phyloP scores from a whole-genome alignment of 2,329 filamentous ascomycete species.

The Fusarium sp. region DNA sequence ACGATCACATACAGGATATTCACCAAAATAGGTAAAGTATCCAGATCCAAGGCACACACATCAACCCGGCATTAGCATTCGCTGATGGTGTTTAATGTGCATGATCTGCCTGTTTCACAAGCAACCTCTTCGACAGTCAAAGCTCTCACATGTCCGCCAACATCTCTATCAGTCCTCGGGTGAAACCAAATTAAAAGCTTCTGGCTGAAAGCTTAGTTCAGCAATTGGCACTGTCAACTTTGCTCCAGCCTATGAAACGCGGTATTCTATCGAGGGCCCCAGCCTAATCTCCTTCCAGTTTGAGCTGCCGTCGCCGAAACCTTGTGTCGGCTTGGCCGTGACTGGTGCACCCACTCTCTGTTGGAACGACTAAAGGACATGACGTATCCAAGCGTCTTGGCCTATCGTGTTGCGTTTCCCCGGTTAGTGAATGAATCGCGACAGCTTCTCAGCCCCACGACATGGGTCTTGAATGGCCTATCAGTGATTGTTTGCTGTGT shows the following conservation, averaged over 20 bases:
- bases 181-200: background rate
- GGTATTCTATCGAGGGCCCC: background rate
- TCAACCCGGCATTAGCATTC: constrained; percentile 10
- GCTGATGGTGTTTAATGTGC: constrained; percentile 1
- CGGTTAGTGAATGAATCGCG: constrained; percentile 4
- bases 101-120: constrained; percentile 20
- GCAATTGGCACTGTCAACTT: background rate
- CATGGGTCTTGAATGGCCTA: background rate
- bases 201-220: constrained; percentile 29
- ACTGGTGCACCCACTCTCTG: constrained; percentile 16
- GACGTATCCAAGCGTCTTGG: constrained; percentile 13
- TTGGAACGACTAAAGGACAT: too few relatives aligned
- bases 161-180: background rate
- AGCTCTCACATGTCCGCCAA: constrained; percentile 3
- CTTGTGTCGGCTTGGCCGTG: constrained; percentile 38
- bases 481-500: background rate
- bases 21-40: constrained; percentile 23
- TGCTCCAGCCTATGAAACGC: background rate
- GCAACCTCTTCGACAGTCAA: background rate
- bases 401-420: constrained; percentile 8
- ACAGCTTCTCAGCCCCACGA: constrained; percentile 1
- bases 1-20: constrained; percentile 32
- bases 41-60: background rate
- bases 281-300: constrained; percentile 28
- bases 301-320: constrained; percentile 32